These are phyloP conservation scores for Fusarium acutatum DNA, from an alignment of 2,329 filamentous ascomycete genomes.

Conservation along the genomic window DNA sequence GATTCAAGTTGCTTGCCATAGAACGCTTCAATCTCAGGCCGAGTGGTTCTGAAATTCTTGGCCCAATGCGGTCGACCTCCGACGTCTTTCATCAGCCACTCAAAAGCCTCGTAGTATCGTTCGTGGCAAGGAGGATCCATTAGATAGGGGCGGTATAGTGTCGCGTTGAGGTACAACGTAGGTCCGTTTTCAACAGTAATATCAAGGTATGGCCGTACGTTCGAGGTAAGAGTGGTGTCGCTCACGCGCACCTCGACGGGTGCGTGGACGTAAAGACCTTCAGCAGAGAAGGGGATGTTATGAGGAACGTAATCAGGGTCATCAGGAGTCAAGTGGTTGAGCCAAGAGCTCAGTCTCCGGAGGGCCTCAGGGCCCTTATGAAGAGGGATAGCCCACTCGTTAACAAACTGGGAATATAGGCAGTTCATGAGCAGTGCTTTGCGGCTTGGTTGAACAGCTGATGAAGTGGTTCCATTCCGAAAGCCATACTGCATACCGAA, in stretches of 20 bases:
- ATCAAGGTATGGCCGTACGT: conserved; percentile 66
- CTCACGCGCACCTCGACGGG: conserved; percentile 90
- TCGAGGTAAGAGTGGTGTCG: conserved; percentile 63
- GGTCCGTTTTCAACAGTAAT: conserved; percentile 73
- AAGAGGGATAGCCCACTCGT: conserved; percentile 95
- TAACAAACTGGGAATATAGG: conserved; percentile 97
- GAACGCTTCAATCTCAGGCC: conserved; percentile 69
- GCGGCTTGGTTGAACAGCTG: conserved; percentile 82
- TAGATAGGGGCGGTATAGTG: conserved; percentile 84
- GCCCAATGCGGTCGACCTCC: conserved; percentile 89
- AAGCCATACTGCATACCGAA: conserved; percentile 99
- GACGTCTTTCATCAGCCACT: conserved; percentile 88
- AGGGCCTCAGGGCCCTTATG: conserved; percentile 88
- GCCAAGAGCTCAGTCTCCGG: conserved; percentile 83
- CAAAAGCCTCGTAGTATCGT: conserved; percentile 88
- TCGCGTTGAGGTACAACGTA: conserved; percentile 89
- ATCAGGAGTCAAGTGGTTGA: conserved; percentile 69
- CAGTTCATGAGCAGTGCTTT: conserved; percentile 94
- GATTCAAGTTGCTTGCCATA: conserved; percentile 74
- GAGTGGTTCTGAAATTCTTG: conserved; percentile 80
- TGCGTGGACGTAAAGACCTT: conserved; percentile 85
- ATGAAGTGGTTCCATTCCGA: conserved; percentile 70
- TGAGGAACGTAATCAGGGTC: conserved; percentile 72
- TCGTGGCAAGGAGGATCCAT: conserved; percentile 78
- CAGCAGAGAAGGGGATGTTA: conserved; percentile 81